Base-by-base conservation (phyloP, 2,329 filamentous ascomycete species). In the Fusarium fujikuroi region DNA sequence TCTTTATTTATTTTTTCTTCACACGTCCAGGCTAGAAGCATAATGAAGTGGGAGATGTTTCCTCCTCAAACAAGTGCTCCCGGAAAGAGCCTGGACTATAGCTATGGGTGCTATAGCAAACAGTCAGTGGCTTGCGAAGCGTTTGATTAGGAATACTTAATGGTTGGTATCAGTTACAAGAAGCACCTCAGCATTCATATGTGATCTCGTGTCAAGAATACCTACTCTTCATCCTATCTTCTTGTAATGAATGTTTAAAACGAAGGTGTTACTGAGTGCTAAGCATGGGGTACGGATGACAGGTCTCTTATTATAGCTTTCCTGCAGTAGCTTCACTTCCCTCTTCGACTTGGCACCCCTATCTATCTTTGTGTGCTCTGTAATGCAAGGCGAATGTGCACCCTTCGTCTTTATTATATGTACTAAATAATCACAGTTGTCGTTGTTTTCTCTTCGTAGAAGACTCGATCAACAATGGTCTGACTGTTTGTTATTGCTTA, bases 261-360 rank as follows among this genome's bases (percentile, higher is more conserved):
- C 57, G 28, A 44, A 47, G 46, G 63, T 49, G 42, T 68, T 68
- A 54, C 47, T 43, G 34, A 28, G 32, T 40, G 37, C 42, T 32
- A 44, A 32, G n/a, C 66, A 63, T 69, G 64, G 47, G n/a, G 43
- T 56, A 49, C 32, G 44, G 56, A 69, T 69, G 64, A 49, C 59
- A 69, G 30, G 50, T 63, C 43, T 62, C 65, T 68, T 68, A 40
- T 50, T 60, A 50, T 49, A 50, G 23, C 30, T 49, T 62, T 43
- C 16, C 32, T 49, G 21, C 18, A 49, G 50, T n/a, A 15, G 34
- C 37, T 56, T 69, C 32, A 40, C 34, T 63, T 50, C 21, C 25
- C 28, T 69, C 32, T 37, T 47, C 30, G 28, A 43, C 37, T 37
- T 32, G 15, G 19, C 36, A 60, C 19, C 42, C 23, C 21, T 30